phyloP scores from a whole-genome alignment of 805 yeast species.

The Tetrapisispora taiwanensis region DNA sequence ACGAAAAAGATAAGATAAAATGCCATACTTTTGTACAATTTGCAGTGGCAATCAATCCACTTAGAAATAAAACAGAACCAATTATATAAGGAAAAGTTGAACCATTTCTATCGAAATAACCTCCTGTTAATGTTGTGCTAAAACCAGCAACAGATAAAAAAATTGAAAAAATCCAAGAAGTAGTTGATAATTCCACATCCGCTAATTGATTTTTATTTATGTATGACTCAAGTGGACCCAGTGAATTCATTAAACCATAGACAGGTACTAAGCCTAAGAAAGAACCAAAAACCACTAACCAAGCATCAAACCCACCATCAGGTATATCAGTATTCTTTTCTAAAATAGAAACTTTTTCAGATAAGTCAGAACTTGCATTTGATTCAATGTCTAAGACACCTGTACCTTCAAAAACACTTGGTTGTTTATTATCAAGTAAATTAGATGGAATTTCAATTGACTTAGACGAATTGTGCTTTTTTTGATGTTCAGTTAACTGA shows the following conservation, averaged over 20 bases:
- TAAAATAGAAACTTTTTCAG: constrained; percentile 3
- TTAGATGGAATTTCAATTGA: too few relatives aligned
- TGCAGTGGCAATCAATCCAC: constrained; percentile 52
- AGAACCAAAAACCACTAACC: constrained; percentile 48
- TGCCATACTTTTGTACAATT: constrained; percentile 45
- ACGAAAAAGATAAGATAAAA: constrained; percentile 49
- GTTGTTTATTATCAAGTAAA: too few relatives aligned
- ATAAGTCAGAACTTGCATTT: neutral
- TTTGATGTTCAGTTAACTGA: too few relatives aligned
- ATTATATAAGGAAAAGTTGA: constrained; percentile 35
- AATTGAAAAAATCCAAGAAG: constrained; percentile 61
- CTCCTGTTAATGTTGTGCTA: constrained; percentile 49
- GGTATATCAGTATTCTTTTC: constrained; percentile 28
- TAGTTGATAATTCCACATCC: constrained; percentile 37
- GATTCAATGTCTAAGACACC: neutral
- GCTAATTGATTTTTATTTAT: constrained; percentile 45
- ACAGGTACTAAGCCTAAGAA: constrained; percentile 50
- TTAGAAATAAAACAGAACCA: constrained; percentile 38
- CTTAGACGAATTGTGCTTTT: too few relatives aligned
- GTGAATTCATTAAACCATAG: constrained; percentile 50
- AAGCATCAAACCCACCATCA: constrained; percentile 52
- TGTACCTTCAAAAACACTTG: constrained; percentile 3
- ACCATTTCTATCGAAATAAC: constrained; percentile 56
- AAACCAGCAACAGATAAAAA: constrained; percentile 43
- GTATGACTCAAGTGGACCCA: constrained; percentile 60